Conservation (phyloP, 2,329 filamentous ascomycete species). For the Intubia oerlemansii region DNA sequence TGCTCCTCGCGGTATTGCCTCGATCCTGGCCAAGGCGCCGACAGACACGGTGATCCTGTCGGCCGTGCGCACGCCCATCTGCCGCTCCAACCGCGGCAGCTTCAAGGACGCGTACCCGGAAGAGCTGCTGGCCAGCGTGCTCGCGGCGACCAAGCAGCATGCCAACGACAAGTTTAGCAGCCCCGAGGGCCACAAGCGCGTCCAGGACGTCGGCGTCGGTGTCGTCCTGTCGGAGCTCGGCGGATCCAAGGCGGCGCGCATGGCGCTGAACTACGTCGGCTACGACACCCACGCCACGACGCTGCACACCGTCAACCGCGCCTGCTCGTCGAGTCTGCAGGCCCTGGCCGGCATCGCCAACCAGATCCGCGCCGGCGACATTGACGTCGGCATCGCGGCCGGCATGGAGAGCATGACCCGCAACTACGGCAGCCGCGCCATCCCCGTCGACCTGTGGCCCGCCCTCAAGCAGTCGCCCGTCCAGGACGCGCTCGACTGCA, state of each 20-base stretch:
- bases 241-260: constrained; percentile 73
- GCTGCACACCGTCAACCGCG: constrained; percentile 76
- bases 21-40: constrained; percentile 58
- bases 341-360: constrained; percentile 56
- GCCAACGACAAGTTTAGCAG: constrained; percentile 43
- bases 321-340: constrained; percentile 60
- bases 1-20: constrained; percentile 44
- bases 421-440: constrained; percentile 72
- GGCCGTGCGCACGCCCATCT: constrained; percentile 73
- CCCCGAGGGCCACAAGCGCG: constrained; percentile 43
- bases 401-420: constrained; percentile 95
- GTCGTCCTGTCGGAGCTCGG: constrained; percentile 82
- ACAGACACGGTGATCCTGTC: constrained; percentile 77
- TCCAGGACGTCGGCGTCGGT: constrained; percentile 70
- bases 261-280: constrained; percentile 73
- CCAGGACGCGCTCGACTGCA: constrained; percentile 59
- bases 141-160: constrained; percentile 41
- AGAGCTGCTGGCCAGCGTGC: constrained; percentile 52
- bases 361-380: constrained; percentile 51
- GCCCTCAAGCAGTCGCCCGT: constrained; percentile 40
- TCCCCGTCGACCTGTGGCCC: constrained; percentile 64
- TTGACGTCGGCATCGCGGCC: constrained; percentile 57
- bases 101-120: constrained; percentile 83
- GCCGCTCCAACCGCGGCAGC: constrained; percentile 60
- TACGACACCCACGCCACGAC: constrained; percentile 43